Evolutionary conservation across 257 asterid genomes (phyloP).

Genomic region (Nicotiana noctiflora): DNA sequence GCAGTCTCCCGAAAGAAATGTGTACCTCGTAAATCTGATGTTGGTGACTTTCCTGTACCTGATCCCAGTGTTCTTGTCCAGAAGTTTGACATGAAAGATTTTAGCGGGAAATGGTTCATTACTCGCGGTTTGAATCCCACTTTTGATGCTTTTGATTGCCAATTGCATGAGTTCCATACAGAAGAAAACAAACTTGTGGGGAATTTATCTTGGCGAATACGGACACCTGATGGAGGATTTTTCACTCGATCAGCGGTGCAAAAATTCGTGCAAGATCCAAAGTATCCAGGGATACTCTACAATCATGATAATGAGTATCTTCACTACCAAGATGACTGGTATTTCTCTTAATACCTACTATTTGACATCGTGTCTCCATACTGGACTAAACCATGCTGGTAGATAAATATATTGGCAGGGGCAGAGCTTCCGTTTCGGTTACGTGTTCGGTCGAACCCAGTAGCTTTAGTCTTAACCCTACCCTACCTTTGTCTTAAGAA

Average conservation of each 20-base stretch:
- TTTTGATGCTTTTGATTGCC: slow-evolving; percentile 87
- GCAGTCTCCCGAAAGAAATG: slow-evolving; percentile 97
- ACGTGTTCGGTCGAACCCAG: too few relatives aligned
- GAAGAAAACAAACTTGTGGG: slow-evolving; percentile 66
- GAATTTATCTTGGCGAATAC: slow-evolving; percentile 69
- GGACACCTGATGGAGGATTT: slow-evolving; percentile 81
- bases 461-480: too few relatives aligned
- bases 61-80: slow-evolving; percentile 64
- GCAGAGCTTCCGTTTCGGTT: too few relatives aligned
- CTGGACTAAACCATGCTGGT: not conserved
- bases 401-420: not conserved
- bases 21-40: slow-evolving; percentile 92
- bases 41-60: slow-evolving; percentile 87
- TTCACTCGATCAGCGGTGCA: slow-evolving; percentile 77
- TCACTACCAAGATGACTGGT: slow-evolving; percentile 98
- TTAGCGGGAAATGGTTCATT: slow-evolving; percentile 86
- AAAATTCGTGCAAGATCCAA: slow-evolving; percentile 74
- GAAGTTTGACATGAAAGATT: slow-evolving; percentile 64
- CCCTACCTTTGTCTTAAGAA: too few relatives aligned
- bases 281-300: slow-evolving; percentile 75
- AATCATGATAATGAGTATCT: slow-evolving; percentile 94
- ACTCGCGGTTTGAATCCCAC: slow-evolving; percentile 88
- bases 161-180: slow-evolving; percentile 81
- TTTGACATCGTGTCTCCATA: not conserved
- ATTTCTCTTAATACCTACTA: slow-evolving; percentile 6